These are phyloP conservation scores for Lipomyces yamadae DNA, from an alignment of 805 yeast species.

Conservation along the genomic window DNA sequence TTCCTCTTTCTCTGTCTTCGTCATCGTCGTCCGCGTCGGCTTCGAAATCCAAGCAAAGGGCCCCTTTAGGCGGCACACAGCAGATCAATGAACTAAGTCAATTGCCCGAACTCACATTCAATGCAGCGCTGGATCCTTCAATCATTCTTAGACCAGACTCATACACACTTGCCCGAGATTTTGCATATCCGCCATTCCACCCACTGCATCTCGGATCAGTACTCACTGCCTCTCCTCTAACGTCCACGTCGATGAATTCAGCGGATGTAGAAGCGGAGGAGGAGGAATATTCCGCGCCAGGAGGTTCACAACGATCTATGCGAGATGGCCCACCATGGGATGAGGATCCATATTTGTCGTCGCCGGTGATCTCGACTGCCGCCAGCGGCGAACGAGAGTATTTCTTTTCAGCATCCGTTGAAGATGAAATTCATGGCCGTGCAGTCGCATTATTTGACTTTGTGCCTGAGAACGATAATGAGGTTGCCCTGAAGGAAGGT, in stretches of 20 bases:
- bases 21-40: constrained; percentile 4
- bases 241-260: constrained; percentile 29
- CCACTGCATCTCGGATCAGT: constrained; percentile 72
- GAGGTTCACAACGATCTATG: constrained; percentile 19
- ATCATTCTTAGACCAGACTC: constrained; percentile 1
- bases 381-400: constrained; percentile 47
- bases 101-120: neutral
- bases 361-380: constrained; percentile 40
- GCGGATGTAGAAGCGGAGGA: constrained; percentile 18
- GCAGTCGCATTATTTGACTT: constrained; percentile 92
- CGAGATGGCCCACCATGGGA: constrained; percentile 47
- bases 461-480: constrained; percentile 92
- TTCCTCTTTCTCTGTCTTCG: constrained; percentile 10
- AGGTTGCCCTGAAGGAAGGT: constrained; percentile 74
- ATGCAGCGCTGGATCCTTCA: neutral
- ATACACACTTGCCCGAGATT: constrained; percentile 60
- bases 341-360: constrained; percentile 45
- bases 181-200: constrained; percentile 72
- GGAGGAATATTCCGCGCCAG: constrained; percentile 13
- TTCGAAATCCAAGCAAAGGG: constrained; percentile 8
- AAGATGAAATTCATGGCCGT: constrained; percentile 55
- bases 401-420: constrained; percentile 30
- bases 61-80: neutral
- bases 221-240: constrained; percentile 23
- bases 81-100: neutral